Evolutionary conservation across 345 rosid species (phyloP).

Genomic region (Clausena lansium): DNA sequence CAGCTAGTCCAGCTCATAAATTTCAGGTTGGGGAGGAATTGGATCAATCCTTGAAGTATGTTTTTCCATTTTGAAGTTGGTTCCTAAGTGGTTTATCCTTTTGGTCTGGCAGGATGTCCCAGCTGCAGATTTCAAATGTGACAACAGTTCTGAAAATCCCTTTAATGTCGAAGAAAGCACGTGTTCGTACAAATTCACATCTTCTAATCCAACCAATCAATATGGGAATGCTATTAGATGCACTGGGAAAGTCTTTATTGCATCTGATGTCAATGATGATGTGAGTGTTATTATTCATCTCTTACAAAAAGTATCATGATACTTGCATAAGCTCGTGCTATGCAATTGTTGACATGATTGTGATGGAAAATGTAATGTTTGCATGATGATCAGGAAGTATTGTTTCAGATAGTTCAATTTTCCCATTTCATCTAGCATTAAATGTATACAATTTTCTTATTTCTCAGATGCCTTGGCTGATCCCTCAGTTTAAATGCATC

Average conservation of each 20-base stretch:
- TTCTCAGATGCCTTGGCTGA: constrained; percentile 5
- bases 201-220: constrained; percentile 37
- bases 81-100: constrained; percentile 9
- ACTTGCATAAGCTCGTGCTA: not conserved
- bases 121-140: constrained; percentile 32
- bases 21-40: constrained; percentile 32
- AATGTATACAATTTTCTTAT: not conserved
- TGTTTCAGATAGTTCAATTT: not conserved
- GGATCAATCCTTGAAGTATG: not conserved
- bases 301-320: not conserved
- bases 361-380: not conserved
- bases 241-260: constrained; percentile 30
- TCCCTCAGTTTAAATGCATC: not conserved
- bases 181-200: constrained; percentile 49
- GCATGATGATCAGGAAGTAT: not conserved
- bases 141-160: constrained; percentile 34
- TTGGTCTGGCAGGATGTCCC: constrained; percentile 38
- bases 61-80: constrained; percentile 14
- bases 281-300: constrained; percentile 37
- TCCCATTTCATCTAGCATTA: not conserved
- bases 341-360: not conserved
- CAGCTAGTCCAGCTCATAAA: constrained; percentile 18
- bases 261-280: constrained; percentile 34
- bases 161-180: constrained; percentile 67
- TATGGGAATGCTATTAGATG: constrained; percentile 36